Conservation (phyloP, 2,329 filamentous ascomycete genomes). For the Onygenales sp. region DNA sequence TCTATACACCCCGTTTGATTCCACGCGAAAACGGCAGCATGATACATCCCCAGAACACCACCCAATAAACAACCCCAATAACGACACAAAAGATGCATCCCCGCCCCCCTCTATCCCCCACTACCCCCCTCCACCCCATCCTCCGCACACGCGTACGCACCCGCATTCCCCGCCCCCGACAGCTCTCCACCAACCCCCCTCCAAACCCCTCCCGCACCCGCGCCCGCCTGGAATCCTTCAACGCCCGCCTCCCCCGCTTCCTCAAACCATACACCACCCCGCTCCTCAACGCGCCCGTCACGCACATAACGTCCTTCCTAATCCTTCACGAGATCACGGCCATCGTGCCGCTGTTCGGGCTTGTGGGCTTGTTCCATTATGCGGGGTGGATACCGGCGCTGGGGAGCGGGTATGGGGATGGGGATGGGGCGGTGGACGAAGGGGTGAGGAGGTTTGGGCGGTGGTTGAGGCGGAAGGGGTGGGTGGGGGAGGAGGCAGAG, state of each 20-base stretch:
- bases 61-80: not conserved
- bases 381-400: conserved; percentile 60
- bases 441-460: conserved; percentile 65
- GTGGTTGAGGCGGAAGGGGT: conserved; percentile 70
- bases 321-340: conserved; percentile 89
- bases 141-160: not conserved
- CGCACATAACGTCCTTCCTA: conserved; percentile 77
- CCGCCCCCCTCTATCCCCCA: not conserved
- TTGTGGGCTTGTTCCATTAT: conserved; percentile 73
- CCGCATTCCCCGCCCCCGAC: not conserved
- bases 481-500: conserved; percentile 49
- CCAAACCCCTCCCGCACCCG: conserved; percentile 6
- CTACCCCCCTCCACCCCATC: not conserved
- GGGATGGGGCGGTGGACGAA: conserved; percentile 35
- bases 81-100: not conserved
- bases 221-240: conserved; percentile 26
- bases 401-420: conserved; percentile 12
- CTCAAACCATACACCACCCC: conserved; percentile 60
- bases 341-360: conserved; percentile 63
- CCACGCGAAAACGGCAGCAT: no score
- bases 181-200: not conserved
- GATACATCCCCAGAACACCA: no score
- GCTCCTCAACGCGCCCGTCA: conserved; percentile 66
- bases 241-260: conserved; percentile 51
- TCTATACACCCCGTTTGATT: no score